Conservation (phyloP, 306 rosid species). For the Lathyrus sativus region DNA sequence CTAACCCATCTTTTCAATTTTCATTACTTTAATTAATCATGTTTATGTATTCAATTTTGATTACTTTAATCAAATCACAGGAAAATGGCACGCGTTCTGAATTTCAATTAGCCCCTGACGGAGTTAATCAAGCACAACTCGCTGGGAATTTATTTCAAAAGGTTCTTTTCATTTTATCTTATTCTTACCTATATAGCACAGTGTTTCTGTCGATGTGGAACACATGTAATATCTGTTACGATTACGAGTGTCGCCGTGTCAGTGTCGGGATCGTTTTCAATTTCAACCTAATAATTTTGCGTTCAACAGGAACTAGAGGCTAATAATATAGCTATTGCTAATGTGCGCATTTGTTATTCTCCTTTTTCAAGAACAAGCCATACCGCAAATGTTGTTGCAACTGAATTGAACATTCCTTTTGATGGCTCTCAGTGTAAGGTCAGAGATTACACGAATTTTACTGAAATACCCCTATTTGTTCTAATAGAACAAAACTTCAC, state of each 20-base stretch:
- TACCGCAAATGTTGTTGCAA: slow-evolving; percentile 66
- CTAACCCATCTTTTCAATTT: not conserved
- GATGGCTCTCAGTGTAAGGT: slow-evolving; percentile 78
- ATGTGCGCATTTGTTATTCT: slow-evolving; percentile 75
- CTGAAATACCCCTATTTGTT: no score
- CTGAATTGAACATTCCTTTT: slow-evolving; percentile 60
- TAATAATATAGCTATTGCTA: slow-evolving; percentile 48
- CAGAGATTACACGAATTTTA: not conserved
- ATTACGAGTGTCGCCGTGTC: no score
- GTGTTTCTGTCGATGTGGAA: no score
- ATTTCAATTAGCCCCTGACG: slow-evolving; percentile 72
- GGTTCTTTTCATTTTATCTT: slow-evolving; percentile 35
- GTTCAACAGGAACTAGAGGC: slow-evolving; percentile 60
- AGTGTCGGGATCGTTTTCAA: no score
- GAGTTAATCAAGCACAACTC: slow-evolving; percentile 63
- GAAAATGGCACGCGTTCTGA: slow-evolving; percentile 75
- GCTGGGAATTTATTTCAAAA: slow-evolving; percentile 64
- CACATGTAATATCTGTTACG: no score
- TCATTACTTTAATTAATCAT: not conserved
- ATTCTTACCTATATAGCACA: not conserved
- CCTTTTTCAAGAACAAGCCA: slow-evolving; percentile 85
- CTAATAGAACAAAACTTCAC: no score
- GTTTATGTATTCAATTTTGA: not conserved
- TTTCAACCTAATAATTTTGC: not conserved
- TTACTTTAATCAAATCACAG: slow-evolving; percentile 40